Evolutionary conservation across 2,329 filamentous ascomycete species (phyloP).

Genomic region (Neonectria sp.): DNA sequence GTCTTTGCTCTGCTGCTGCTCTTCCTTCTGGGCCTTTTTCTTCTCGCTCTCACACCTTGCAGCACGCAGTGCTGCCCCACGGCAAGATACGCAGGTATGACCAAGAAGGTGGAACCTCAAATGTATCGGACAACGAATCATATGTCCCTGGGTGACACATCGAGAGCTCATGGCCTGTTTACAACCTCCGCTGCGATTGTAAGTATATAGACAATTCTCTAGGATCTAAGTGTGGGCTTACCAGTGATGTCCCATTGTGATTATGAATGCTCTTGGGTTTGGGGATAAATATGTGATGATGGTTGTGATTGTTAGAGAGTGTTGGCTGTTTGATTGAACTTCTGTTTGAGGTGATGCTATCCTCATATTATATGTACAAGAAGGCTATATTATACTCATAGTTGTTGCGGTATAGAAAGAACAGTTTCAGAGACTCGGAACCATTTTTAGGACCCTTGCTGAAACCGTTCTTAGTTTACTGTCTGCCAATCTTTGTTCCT

Average conservation of each 20-base stretch:
- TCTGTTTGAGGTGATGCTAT: not conserved
- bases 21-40: not conserved
- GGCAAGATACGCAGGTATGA: not conserved
- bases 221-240: not conserved
- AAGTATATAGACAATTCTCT: not conserved
- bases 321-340: not conserved
- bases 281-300: not conserved
- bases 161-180: not conserved
- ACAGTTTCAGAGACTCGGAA: not conserved
- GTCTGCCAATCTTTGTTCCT: not conserved
- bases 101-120: not conserved
- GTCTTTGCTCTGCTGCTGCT: not conserved
- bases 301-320: not conserved
- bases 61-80: not conserved
- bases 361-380: not conserved
- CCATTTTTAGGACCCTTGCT: not conserved
- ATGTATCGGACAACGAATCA: not conserved
- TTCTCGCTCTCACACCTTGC: too few relatives aligned
- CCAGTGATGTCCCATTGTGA: not conserved
- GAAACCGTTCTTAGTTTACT: not conserved
- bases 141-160: not conserved
- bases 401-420: not conserved
- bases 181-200: conserved; percentile 3
- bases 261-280: not conserved
- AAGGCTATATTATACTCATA: not conserved